A percentile compares a stretch with the other conserved stretches of the same genome.
Conservation (phyloP, 805 yeast genomes). For the Pichia paraexigua region DNA sequence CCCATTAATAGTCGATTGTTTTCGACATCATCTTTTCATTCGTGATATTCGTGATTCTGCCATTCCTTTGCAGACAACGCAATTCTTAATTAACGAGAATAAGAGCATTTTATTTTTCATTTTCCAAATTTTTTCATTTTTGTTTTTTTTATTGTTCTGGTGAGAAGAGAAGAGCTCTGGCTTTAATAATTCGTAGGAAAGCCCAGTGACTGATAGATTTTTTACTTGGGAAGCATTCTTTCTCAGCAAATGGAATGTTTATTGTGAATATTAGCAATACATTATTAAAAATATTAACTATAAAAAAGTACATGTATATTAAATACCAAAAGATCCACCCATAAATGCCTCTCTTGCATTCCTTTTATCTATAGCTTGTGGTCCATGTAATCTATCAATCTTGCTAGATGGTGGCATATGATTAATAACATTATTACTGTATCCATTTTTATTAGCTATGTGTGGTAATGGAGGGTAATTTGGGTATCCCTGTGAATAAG, state of each 20-base stretch:
- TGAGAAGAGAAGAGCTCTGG: too few relatives aligned
- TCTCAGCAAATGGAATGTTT: neutral
- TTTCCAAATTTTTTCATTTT: too few relatives aligned
- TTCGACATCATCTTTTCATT: neutral
- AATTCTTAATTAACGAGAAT: neutral
- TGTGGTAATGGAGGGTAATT: neutral
- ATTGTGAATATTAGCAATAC: neutral
- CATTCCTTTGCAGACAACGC: neutral
- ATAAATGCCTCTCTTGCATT: conserved; percentile 56
- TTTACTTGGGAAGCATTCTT: neutral
- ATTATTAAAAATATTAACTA: neutral
- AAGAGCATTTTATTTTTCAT: neutral
- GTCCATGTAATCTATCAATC: conserved; percentile 41
- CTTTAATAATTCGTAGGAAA: neutral
- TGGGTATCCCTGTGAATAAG: neutral
- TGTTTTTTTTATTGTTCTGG: too few relatives aligned
- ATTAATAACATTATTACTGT: conserved; percentile 36
- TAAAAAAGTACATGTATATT: conserved; percentile 3
- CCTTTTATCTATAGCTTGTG: conserved; percentile 38
- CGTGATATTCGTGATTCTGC: neutral
- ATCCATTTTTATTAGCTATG: neutral
- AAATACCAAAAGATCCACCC: conserved; percentile 65
- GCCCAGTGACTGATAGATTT: neutral
- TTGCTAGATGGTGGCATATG: conserved; percentile 39
- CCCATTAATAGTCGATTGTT: neutral